Evolutionary conservation across 1,284 basidiomycete species (phyloP).

Genomic region (Entoloma clypeatum): DNA sequence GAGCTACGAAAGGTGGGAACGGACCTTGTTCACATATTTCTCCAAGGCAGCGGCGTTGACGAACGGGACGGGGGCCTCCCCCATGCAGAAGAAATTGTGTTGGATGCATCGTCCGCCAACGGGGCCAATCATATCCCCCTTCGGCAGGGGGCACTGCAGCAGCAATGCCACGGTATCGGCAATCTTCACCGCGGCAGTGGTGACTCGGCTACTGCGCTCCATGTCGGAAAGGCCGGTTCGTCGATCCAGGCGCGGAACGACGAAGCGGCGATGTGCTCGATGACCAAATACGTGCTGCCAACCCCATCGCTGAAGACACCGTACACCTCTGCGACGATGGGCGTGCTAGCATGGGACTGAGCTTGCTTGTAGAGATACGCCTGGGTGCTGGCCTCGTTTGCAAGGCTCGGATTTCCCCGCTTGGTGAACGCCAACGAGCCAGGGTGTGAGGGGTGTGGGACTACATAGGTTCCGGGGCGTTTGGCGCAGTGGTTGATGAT

Average conservation of each 20-base stretch:
- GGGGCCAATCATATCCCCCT: slow-evolving; percentile 1
- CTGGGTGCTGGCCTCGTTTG: too few relatives aligned
- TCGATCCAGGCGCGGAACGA: slow-evolving; percentile 2
- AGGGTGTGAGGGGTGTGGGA: too few relatives aligned
- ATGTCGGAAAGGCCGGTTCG: background rate
- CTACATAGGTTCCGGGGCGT: too few relatives aligned
- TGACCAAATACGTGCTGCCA: slow-evolving; percentile 1
- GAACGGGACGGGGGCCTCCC: background rate
- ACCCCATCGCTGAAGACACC: too few relatives aligned
- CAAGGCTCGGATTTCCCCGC: too few relatives aligned
- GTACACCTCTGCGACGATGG: too few relatives aligned
- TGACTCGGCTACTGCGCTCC: background rate
- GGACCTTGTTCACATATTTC: slow-evolving; percentile 5
- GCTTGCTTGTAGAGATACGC: too few relatives aligned
- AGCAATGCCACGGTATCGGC: slow-evolving; percentile 4
- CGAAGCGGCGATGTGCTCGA: slow-evolving; percentile 5
- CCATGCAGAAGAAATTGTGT: slow-evolving; percentile 1
- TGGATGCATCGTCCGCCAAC: slow-evolving; percentile 1
- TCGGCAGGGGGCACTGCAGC: slow-evolving; percentile 1
- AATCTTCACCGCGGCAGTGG: background rate
- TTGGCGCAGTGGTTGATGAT: too few relatives aligned
- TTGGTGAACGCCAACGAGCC: too few relatives aligned
- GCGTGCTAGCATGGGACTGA: too few relatives aligned
- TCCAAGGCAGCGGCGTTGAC: slow-evolving; percentile 5
- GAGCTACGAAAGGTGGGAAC: too few relatives aligned